Evolutionary conservation across 306 rosid genomes (phyloP).

Genomic region (Trifolium repens): DNA sequence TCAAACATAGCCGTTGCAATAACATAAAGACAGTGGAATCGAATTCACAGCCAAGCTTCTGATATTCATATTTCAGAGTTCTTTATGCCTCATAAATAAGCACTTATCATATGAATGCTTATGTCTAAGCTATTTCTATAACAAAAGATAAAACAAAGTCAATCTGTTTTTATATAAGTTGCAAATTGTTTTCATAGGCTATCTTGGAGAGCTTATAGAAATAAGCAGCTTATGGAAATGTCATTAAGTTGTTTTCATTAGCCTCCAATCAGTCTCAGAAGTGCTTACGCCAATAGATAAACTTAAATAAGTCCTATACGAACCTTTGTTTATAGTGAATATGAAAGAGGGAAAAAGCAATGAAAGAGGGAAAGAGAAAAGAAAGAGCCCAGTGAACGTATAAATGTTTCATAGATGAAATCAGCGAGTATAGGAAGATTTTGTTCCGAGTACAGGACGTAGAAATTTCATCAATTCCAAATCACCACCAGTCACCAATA

Average conservation of each 20-base stretch:
- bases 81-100: neutral
- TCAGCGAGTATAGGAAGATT: neutral
- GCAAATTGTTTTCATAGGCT: neutral
- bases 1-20: constrained; percentile 11
- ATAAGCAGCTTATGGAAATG: neutral
- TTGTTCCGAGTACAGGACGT: neutral
- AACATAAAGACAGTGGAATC: constrained; percentile 16
- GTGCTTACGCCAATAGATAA: neutral
- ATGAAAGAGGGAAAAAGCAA: too few species aligned
- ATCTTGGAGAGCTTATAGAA: neutral
- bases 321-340: neutral
- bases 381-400: constrained; percentile 12
- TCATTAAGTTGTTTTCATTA: neutral
- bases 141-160: too few species aligned
- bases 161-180: too few species aligned
- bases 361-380: neutral
- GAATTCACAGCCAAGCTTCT: neutral
- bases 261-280: neutral
- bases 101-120: neutral
- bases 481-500: neutral
- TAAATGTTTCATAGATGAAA: neutral
- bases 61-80: neutral
- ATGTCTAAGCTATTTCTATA: too few species aligned
- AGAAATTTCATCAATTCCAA: neutral
- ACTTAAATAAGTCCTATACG: neutral